Evolutionary conservation across 2,329 filamentous ascomycete genomes (phyloP), one percentile per base, ranked within the genome.

Genomic region (Cladophialophora exuberans): DNA sequence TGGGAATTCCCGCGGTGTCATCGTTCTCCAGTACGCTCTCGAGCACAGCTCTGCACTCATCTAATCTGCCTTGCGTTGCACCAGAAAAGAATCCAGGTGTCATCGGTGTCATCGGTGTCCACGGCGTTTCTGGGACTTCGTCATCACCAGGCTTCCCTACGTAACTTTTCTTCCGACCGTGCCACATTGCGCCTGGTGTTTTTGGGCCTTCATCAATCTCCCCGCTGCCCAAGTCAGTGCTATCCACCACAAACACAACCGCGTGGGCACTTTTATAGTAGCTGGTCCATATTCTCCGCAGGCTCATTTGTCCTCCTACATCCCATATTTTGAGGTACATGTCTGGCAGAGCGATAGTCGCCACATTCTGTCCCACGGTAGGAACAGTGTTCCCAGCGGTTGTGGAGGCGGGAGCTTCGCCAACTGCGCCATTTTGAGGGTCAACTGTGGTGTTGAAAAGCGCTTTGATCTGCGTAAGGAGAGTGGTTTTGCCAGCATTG

Each of bases 321-420:
- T 99, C 94, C 94, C 94, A 97, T 66, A 99, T 88, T 79, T 97
- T 96, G 69, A 99, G 81, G 78, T 97, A 97, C 84, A 97, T 93
- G 72, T 96, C 90, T 13, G 90, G 88, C 20, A 97, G 81, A 18
- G 88, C 85, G 69, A 99, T 89, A 42, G 92, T 94, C 60, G 90
- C 89, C 62, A 97, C 92, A 74, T 97, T 97, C 72, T 97, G 94
- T 62, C 94, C 94, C 65, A 97, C 93, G 17, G 94, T 99, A 23
- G 94, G 94, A 6, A 97, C 93, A 39, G 93, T 97, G 71, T 94
- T 92, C 64, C 84, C 78, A 59, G 80, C 77, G 78, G 84, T 75
- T 80, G 92, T 67, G 77, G 89, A 71, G 76, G 83, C 68, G 20
- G 70, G 49, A 4, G 58, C 58, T 64, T 73, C 64, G 50, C 70